phyloP scores from a whole-genome alignment of 1,139 yeast species.

The Hansenula lynferdii region DNA sequence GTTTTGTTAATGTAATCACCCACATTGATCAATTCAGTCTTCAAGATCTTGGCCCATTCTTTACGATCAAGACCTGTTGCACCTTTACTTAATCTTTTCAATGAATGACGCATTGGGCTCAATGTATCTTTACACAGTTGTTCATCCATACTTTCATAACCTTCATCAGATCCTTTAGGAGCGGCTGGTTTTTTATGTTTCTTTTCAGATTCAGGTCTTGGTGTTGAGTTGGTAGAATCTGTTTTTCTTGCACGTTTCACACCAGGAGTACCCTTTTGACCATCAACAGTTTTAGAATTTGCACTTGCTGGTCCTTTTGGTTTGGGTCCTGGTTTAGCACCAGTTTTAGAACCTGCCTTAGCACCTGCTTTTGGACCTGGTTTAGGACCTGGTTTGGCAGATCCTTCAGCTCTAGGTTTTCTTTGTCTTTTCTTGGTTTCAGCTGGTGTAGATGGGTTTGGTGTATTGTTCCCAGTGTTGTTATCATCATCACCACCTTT shows the following conservation, averaged over 20 bases:
- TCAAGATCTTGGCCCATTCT: constrained; percentile 77
- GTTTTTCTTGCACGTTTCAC: constrained; percentile 7
- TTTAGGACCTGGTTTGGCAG: constrained; percentile 7
- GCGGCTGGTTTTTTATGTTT: constrained; percentile 3
- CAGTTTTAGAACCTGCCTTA: constrained; percentile 6
- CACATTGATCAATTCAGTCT: constrained; percentile 68
- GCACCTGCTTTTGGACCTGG: constrained; percentile 8
- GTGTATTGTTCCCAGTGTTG: constrained; percentile 16
- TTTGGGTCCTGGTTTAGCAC: constrained; percentile 7
- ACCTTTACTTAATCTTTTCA: constrained; percentile 73
- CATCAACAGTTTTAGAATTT: constrained; percentile 6
- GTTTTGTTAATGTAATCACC: constrained; percentile 63
- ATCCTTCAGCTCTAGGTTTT: constrained; percentile 17
- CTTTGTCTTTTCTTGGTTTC: constrained; percentile 18
- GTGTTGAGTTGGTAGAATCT: constrained; percentile 2
- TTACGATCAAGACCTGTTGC: constrained; percentile 76
- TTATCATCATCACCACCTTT: constrained; percentile 44
- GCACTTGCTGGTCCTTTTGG: constrained; percentile 1
- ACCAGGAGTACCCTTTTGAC: not conserved
- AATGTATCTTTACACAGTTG: constrained; percentile 57
- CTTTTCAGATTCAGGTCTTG: constrained; percentile 7
- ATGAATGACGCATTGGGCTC: constrained; percentile 70
- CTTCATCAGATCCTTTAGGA: constrained; percentile 35
- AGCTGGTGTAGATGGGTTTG: constrained; percentile 21
- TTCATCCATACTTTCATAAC: constrained; percentile 83